Percentiles rank a stretch among this genome's conserved stretches.
Evolutionary conservation across 306 rosid species (phyloP).

Genomic region (Sicyos edulis): DNA sequence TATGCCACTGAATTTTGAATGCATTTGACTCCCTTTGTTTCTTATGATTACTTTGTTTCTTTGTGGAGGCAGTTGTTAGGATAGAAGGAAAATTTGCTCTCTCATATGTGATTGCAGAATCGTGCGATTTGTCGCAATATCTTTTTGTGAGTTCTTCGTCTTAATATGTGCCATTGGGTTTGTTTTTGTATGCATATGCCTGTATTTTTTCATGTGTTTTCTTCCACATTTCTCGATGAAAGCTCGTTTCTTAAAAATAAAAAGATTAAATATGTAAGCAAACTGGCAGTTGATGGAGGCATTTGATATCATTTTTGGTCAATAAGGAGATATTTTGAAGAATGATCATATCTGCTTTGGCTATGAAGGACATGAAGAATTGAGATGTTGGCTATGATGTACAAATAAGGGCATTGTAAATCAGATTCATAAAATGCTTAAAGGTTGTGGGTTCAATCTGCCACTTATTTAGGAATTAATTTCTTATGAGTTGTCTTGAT

Average conservation of each 20-base stretch:
- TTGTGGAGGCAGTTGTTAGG: not conserved
- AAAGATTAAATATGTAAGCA: not conserved
- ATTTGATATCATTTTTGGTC: not conserved
- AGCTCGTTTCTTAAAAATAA: too few species aligned
- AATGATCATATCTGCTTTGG: too few species aligned
- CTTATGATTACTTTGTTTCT: not conserved
- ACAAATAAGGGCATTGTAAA: too few species aligned
- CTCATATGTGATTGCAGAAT: not conserved
- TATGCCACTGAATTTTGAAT: slow-evolving; percentile 8
- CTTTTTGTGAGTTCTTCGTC: not conserved
- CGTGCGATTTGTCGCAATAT: not conserved
- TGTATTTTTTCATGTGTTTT: too few species aligned
- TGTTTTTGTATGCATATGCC: too few species aligned
- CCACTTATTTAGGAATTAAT: too few species aligned
- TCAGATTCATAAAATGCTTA: too few species aligned
- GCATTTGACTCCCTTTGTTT: not conserved
- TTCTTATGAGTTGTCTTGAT: too few species aligned
- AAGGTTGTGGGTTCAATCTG: too few species aligned
- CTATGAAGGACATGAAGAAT: not conserved
- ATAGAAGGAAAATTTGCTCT: not conserved
- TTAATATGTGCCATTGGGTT: too few species aligned
- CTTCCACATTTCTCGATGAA: too few species aligned
- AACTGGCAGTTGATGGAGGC: not conserved
- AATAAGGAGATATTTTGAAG: not conserved
- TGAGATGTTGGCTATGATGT: not conserved